phyloP scores from a whole-genome alignment of 2,329 filamentous ascomycete genomes.

The Phialophora expanda region DNA sequence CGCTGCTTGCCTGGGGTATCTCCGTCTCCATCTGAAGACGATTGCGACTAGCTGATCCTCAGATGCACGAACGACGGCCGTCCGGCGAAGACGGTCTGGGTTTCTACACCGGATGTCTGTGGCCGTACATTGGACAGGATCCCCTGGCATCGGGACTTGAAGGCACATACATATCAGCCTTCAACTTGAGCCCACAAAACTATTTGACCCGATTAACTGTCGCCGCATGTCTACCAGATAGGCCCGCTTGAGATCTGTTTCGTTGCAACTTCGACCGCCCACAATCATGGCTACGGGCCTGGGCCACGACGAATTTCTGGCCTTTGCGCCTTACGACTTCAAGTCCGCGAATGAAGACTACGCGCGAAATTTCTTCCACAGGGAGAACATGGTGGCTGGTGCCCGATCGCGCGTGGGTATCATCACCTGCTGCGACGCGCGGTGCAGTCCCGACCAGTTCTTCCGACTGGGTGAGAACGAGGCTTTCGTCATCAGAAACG shows the following conservation, averaged over 20 bases:
- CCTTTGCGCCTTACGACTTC: conserved; percentile 20
- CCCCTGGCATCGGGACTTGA: background rate
- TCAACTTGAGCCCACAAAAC: background rate
- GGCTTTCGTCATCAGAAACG: conserved; percentile 20
- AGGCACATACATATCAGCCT: background rate
- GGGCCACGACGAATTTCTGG: conserved; percentile 10
- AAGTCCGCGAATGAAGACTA: conserved; percentile 19
- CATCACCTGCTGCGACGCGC: conserved; percentile 25
- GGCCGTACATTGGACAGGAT: background rate
- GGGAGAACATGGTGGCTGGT: conserved; percentile 46
- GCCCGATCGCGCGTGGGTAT: conserved; percentile 38
- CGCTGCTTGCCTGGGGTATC: background rate
- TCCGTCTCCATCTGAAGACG: background rate
- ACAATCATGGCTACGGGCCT: conserved; percentile 17
- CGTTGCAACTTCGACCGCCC: background rate
- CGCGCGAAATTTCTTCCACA: conserved; percentile 9
- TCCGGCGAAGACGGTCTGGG: background rate
- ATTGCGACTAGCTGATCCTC: background rate
- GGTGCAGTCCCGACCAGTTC: conserved; percentile 22
- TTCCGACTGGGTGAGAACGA: conserved; percentile 19
- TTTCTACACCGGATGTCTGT: background rate
- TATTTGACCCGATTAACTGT: background rate
- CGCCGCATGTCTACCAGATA: background rate
- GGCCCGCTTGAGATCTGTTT: background rate
- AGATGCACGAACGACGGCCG: background rate